A percentile compares a stretch with the other conserved stretches of the same genome.
phyloP scores from a whole-genome alignment of 257 asterid genomes.

The Echites panduratus region DNA sequence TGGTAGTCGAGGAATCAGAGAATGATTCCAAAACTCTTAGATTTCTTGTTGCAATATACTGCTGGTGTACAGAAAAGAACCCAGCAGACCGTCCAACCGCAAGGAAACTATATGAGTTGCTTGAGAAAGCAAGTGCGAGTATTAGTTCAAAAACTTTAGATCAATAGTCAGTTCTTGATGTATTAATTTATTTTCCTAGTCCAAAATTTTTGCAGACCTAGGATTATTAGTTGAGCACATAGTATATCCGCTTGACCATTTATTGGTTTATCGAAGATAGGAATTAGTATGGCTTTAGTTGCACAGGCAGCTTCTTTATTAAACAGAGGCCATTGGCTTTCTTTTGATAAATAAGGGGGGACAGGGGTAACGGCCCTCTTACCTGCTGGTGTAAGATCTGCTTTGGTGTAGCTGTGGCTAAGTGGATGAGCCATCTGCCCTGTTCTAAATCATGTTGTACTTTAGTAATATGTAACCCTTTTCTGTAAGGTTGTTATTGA shows the following conservation, averaged over 20 bases:
- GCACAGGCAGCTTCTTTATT: no score
- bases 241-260: background rate
- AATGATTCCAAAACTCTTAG: slow-evolving; percentile 30
- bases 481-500: background rate
- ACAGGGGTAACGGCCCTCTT: no score
- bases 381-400: no score
- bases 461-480: background rate
- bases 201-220: slow-evolving; percentile 41
- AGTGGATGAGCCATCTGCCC: background rate
- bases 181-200: background rate
- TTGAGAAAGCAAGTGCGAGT: slow-evolving; percentile 28
- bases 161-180: slow-evolving; percentile 17
- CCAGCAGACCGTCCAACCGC: slow-evolving; percentile 68
- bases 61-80: slow-evolving; percentile 57
- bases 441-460: background rate
- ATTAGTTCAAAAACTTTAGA: slow-evolving; percentile 27
- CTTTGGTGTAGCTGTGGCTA: background rate
- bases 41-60: slow-evolving; percentile 43
- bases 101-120: slow-evolving; percentile 39
- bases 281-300: background rate
- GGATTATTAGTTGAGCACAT: slow-evolving; percentile 12
- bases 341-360: no score
- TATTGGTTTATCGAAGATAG: background rate
- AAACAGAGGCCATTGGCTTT: no score
- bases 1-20: slow-evolving; percentile 16